Conservation (phyloP, 331 rosid genomes). For the Acacia concinna region DNA sequence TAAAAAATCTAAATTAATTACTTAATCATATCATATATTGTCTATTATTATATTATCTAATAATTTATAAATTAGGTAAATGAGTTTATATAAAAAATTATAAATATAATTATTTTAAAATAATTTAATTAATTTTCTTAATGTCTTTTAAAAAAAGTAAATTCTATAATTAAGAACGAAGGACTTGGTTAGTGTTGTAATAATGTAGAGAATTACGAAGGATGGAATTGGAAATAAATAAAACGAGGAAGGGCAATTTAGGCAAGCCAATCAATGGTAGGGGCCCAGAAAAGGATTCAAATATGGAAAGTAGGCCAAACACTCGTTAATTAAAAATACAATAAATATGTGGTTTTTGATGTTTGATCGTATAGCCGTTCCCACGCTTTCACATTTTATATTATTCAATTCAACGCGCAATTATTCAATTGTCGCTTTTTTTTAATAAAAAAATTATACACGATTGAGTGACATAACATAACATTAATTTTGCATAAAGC, state of each 20-base stretch:
- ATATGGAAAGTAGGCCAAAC: neutral
- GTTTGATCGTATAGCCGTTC: neutral
- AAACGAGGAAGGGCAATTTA: neutral
- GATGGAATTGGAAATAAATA: neutral
- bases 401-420: neutral
- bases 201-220: neutral
- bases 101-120: no score
- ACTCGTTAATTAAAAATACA: neutral
- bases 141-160: no score
- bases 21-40: no score
- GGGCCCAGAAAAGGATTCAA: neutral
- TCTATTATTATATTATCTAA: no score
- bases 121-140: no score
- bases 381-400: neutral
- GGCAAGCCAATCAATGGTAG: neutral
- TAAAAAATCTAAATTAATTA: no score
- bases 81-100: no score
- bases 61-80: no score
- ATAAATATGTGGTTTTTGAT: neutral
- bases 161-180: no score
- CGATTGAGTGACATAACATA: neutral
- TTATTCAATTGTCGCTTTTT: neutral
- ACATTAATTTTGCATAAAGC: no score
- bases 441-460: neutral
- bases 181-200: no score